Conservation (phyloP, 2,329 filamentous ascomycete species). For the Sclerotinia subarctica region DNA sequence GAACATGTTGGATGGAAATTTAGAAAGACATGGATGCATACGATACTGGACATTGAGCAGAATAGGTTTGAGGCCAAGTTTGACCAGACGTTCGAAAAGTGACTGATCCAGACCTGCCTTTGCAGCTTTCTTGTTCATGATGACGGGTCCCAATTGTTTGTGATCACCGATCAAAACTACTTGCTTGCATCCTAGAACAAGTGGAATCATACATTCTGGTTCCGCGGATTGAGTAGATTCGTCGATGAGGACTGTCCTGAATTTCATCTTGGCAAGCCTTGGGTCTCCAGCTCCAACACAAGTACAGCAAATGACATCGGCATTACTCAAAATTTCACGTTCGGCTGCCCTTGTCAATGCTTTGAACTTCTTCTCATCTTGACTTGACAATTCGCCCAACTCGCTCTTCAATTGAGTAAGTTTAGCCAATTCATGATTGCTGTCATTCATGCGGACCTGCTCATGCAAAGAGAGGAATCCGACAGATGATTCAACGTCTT, state of each 20-base stretch:
- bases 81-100: constrained; percentile 94
- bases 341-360: constrained; percentile 91
- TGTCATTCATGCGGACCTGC: constrained; percentile 96
- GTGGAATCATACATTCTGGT: constrained; percentile 97
- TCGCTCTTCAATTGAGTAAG: constrained; percentile 90
- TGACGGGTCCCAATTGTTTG: constrained; percentile 95
- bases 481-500: constrained; percentile 98
- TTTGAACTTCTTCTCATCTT: constrained; percentile 98
- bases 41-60: constrained; percentile 96
- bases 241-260: constrained; percentile 95
- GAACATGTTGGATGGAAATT: constrained; percentile 99
- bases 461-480: constrained; percentile 93
- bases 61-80: constrained; percentile 85
- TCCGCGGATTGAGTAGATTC: constrained; percentile 98
- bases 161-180: constrained; percentile 98
- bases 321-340: constrained; percentile 89
- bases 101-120: constrained; percentile 97
- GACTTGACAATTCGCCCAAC: constrained; percentile 84
- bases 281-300: constrained; percentile 97
- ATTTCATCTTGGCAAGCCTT: constrained; percentile 93
- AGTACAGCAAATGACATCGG: constrained; percentile 97
- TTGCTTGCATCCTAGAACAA: constrained; percentile 97
- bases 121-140: constrained; percentile 99
- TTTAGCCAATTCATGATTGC: constrained; percentile 88
- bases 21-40: constrained; percentile 96